Evolutionary conservation across 164 flowering plant genomes (phyloP), one percentile per base, ranked within the genome.

Genomic region (Umbilicus rupestris): DNA sequence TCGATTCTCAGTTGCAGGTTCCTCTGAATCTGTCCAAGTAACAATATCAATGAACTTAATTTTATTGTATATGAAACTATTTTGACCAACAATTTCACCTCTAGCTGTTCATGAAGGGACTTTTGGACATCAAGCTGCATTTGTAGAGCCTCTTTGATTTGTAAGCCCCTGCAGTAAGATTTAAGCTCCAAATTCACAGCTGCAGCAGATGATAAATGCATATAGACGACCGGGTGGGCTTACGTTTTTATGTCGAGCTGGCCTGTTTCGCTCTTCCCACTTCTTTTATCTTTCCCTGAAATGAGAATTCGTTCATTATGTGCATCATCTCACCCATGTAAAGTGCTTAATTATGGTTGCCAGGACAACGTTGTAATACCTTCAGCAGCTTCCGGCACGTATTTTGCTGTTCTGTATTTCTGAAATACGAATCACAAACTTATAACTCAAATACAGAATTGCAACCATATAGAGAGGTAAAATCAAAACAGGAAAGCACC

Each of bases 31-130:
- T 80, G 77, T 24, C 35, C 35, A 28, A 14, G 33, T 28, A 55
- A 26, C 33, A 29, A 55, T 26, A 26, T 28, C 16, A 14, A 26
- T 11, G 9, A 28, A 12, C 33, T 52, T 26, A 24, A 22, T 6
- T 20, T 7, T 7, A 26, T 9, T 16, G 1, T 20, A 20, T 28
- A 19, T 28, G 60, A 50, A 50, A 50, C 15, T 12, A 26, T 12
- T 31, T n/a, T 44, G 2, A 55, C 5, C 58, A 14, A 33, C 16
- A 37, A 20, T 11, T 33, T 16, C 65, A 87, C 97, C 87, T 88
- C 96, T 71, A 92, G 69, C 64, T 92, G 98, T 67, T 92, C 95
- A 66, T 89, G 94, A 35, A 89, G 92, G 66, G 77, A 79, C 82
- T 81, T 83, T 69, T 92, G 98, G 20, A 87, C 88, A 29, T 87